Base-by-base conservation (phyloP, 352 stramenopile genomes). In the Thalassiosira mediterranea region DNA sequence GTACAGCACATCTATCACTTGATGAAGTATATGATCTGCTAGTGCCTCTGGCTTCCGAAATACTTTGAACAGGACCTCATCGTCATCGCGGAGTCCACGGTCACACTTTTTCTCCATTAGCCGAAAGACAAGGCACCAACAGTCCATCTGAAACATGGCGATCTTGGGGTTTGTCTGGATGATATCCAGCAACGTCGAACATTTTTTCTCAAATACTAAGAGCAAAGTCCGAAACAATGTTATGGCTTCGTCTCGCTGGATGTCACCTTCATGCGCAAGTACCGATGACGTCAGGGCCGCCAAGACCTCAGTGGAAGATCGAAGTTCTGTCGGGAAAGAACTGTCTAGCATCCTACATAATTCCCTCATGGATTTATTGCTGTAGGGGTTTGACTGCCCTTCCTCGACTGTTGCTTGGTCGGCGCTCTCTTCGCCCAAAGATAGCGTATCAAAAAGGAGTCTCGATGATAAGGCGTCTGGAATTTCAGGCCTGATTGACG, bases 1-100 rank as follows among this genome's bases (percentile, higher is more conserved):
- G 47, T 77, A 84, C 15, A 84, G 42, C n/a, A 59, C 56, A 52
- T 84, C 76, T 49, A 84, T 64, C 31, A 77, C 64, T 53, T 79
- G 62, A 32, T 66, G 46, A 37, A 84, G 17, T 31, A 81, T 44
- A 46, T 72, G 62, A 51, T 66, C 56, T 23, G 49, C 60, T 10
- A 77, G 37, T 3, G 1, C 11, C 23, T 31, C 25, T 17, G 17
- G 23, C 0, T 75, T 71, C 19, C 56, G 32, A 52, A 76, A 77
- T n/a, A 76, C 63, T 65, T 61, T 64, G 31, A 32, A 56, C 25
- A 70, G 1, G 11, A 67, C 2, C 8, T 52, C 72, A 67, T 78
- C 51, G 8, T 63, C 28, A 32, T 40, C 28, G 49, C 49, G 5
- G 47, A 77, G 48, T 56, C 52, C 62, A 5, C 31, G 10, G 19